Conservation (phyloP, 805 yeast species). For the Metschnikowia cubensis region DNA sequence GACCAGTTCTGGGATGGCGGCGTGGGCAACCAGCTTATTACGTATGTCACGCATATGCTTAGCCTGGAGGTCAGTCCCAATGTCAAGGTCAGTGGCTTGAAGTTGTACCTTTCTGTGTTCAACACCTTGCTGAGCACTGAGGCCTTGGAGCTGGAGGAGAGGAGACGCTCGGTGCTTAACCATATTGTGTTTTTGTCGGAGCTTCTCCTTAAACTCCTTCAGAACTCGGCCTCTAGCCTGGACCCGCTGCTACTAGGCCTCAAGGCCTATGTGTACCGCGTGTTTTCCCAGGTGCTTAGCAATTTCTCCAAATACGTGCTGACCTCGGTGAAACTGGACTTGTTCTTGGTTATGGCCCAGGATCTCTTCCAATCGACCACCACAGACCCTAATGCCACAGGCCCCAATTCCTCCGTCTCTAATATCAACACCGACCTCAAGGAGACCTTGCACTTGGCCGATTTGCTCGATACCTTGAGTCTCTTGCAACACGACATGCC, state of each 20-base stretch:
- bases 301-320: slow-evolving; percentile 26
- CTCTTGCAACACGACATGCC: slow-evolving; percentile 25
- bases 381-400: background rate
- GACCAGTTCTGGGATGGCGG: slow-evolving; percentile 81
- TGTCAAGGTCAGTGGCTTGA: slow-evolving; percentile 46
- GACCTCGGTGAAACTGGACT: slow-evolving; percentile 11
- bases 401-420: background rate
- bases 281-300: slow-evolving; percentile 24
- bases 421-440: background rate
- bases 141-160: slow-evolving; percentile 33
- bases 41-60: slow-evolving; percentile 45
- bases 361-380: slow-evolving; percentile 24
- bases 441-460: slow-evolving; percentile 17
- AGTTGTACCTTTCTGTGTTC: slow-evolving; percentile 51
- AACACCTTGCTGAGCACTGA: slow-evolving; percentile 51
- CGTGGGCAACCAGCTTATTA: slow-evolving; percentile 52
- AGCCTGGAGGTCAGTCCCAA: slow-evolving; percentile 25
- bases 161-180: slow-evolving; percentile 34
- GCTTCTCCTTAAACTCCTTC: slow-evolving; percentile 7
- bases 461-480: slow-evolving; percentile 30
- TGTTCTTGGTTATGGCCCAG: slow-evolving; percentile 16
- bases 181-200: slow-evolving; percentile 18
- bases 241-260: slow-evolving; percentile 19
- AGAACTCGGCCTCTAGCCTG: background rate
- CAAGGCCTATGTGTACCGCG: slow-evolving; percentile 27